A percentile compares a stretch with the other conserved stretches of the same genome.
phyloP scores from a whole-genome alignment of 257 asterid species.

The Primulina eburnea region DNA sequence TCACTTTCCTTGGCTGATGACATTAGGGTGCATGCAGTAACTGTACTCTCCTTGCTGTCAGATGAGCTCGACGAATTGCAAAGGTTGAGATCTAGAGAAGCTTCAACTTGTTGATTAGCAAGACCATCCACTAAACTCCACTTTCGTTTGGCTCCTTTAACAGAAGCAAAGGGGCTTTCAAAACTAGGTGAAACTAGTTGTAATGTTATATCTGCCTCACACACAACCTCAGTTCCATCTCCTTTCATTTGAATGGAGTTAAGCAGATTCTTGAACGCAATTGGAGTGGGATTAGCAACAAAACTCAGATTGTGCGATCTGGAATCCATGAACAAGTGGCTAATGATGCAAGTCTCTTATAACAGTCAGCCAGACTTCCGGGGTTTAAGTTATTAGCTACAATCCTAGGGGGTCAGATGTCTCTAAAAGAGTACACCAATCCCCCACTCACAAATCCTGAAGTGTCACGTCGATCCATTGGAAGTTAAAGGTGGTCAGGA shows the following conservation, averaged over 20 bases:
- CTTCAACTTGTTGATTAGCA: slow-evolving; percentile 24
- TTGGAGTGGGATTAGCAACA: slow-evolving; percentile 36
- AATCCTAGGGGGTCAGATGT: slow-evolving; percentile 38
- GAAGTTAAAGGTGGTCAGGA: slow-evolving; percentile 3
- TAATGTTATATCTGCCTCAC: slow-evolving; percentile 38
- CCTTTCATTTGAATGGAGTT: slow-evolving; percentile 31
- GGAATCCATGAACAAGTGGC: slow-evolving; percentile 41
- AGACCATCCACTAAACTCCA: slow-evolving; percentile 30
- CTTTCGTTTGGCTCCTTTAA: slow-evolving; percentile 41
- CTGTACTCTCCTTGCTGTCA: slow-evolving; percentile 54
- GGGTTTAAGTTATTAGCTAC: slow-evolving; percentile 28
- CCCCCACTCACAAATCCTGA: slow-evolving; percentile 62
- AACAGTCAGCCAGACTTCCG: slow-evolving; percentile 52
- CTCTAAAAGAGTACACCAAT: slow-evolving; percentile 36
- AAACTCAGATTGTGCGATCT: slow-evolving; percentile 38
- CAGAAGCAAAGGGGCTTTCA: slow-evolving; percentile 21
- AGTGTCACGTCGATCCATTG: slow-evolving; percentile 55
- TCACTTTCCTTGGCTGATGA: slow-evolving; percentile 48
- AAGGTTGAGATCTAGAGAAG: slow-evolving; percentile 36
- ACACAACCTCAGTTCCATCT: slow-evolving; percentile 26
- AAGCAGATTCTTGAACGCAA: slow-evolving; percentile 33
- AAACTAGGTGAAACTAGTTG: slow-evolving; percentile 40
- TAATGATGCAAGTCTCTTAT: slow-evolving; percentile 23
- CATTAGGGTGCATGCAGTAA: slow-evolving; percentile 43
- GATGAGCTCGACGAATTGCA: slow-evolving; percentile 52